phyloP scores from a whole-genome alignment of 257 asterid genomes.

The Echites panduratus region DNA sequence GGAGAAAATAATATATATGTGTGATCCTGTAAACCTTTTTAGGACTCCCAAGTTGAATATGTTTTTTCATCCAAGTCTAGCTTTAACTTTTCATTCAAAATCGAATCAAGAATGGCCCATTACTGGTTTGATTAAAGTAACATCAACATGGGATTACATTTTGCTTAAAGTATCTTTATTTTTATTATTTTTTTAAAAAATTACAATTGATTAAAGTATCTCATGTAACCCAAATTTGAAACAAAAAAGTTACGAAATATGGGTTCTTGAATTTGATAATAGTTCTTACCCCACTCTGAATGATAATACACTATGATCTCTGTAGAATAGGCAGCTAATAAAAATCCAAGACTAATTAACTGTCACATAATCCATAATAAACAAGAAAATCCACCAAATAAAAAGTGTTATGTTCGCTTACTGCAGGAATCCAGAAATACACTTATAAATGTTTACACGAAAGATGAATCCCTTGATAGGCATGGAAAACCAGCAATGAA shows the following conservation, averaged over 20 bases:
- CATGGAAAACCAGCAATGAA: constrained; percentile 54
- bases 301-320: too few species aligned
- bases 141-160: too few species aligned
- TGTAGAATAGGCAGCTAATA: too few species aligned
- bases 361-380: too few species aligned
- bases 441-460: constrained; percentile 38
- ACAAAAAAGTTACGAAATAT: background rate
- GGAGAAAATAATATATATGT: background rate
- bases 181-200: too few species aligned
- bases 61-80: background rate
- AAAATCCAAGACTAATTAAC: too few species aligned
- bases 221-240: too few species aligned
- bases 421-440: constrained; percentile 54
- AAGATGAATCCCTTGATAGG: constrained; percentile 55
- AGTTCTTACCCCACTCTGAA: background rate
- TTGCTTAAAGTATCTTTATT: too few species aligned
- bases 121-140: background rate
- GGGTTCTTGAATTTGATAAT: background rate
- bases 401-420: background rate
- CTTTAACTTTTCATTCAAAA: background rate
- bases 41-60: background rate
- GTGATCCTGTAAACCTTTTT: background rate
- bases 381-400: too few species aligned
- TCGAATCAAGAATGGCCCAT: background rate
- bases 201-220: too few species aligned